Evolutionary conservation across 2,329 filamentous ascomycete genomes (phyloP).

Genomic region (Ophiostoma sp.): DNA sequence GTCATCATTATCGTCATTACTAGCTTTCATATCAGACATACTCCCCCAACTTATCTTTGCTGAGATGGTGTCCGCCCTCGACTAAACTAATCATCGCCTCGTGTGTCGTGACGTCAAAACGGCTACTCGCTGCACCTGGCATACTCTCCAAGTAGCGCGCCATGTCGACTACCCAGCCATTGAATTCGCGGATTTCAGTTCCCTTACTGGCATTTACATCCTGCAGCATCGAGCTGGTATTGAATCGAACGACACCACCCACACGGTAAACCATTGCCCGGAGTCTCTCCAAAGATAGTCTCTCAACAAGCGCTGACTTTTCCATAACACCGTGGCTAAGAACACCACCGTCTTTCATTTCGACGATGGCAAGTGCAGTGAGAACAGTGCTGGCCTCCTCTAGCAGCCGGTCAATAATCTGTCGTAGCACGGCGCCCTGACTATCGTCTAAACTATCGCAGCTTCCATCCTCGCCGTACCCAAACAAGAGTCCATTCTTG

Average conservation of each 20-base stretch:
- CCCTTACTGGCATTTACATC: conserved; percentile 47
- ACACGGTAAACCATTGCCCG: conserved; percentile 43
- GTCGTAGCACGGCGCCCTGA: conserved; percentile 38
- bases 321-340: conserved; percentile 27
- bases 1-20: not conserved
- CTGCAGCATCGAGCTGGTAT: conserved; percentile 59
- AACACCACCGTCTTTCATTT: conserved; percentile 39
- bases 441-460: not conserved
- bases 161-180: conserved; percentile 39
- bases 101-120: conserved; percentile 26
- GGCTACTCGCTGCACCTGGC: not conserved
- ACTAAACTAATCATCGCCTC: conserved; percentile 28
- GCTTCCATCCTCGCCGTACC: conserved; percentile 40
- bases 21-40: not conserved
- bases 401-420: conserved; percentile 63
- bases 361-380: conserved; percentile 58
- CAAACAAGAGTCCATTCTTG: conserved; percentile 71
- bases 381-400: conserved; percentile 72
- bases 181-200: conserved; percentile 55
- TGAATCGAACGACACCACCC: conserved; percentile 45
- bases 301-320: conserved; percentile 26
- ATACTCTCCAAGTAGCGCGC: conserved; percentile 26
- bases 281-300: conserved; percentile 43
- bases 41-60: conserved; percentile 21
- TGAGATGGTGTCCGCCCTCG: conserved; percentile 17